Percentiles rank a stretch among this genome's conserved stretches.
Conservation (phyloP, 495 filamentous ascomycete genomes). For the Alectoria sarmentosa region DNA sequence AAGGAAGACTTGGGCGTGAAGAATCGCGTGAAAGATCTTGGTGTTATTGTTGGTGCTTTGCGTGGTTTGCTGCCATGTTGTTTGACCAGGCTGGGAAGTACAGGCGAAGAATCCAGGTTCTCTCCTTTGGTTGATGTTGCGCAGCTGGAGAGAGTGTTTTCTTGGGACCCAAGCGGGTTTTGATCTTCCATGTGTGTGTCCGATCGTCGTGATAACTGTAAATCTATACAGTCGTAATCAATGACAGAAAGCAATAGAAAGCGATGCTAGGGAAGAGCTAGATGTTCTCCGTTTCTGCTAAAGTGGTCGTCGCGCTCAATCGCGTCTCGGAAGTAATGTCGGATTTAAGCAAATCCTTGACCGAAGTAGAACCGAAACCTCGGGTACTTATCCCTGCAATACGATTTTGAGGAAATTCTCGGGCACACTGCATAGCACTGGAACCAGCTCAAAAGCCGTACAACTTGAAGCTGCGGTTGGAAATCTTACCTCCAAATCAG, state of each 20-base stretch:
- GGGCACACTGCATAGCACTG: too few relatives aligned
- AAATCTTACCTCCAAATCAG: too few relatives aligned
- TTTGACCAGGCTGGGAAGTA: conserved; percentile 13
- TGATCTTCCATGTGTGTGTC: too few relatives aligned
- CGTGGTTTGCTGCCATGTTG: conserved; percentile 35
- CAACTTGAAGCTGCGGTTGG: too few relatives aligned
- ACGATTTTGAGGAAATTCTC: background rate
- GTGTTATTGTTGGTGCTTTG: conserved; percentile 56
- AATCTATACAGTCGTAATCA: background rate
- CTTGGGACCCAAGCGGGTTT: conserved; percentile 19
- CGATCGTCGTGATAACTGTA: too few relatives aligned
- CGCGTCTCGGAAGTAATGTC: too few relatives aligned
- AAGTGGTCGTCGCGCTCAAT: too few relatives aligned
- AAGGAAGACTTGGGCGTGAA: conserved; percentile 60
- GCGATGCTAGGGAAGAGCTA: background rate
- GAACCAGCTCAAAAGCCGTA: too few relatives aligned
- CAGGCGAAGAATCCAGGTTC: conserved; percentile 18
- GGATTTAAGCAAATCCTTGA: too few relatives aligned
- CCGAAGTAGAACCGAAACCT: too few relatives aligned
- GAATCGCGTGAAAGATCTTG: conserved; percentile 69
- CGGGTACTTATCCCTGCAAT: conserved; percentile 16
- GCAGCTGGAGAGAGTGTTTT: conserved; percentile 7
- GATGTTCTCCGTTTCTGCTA: background rate
- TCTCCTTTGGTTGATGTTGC: conserved; percentile 6
- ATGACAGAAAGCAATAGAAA: conserved; percentile 1